Evolutionary conservation across 768 basidiomycete genomes (phyloP), one percentile per base, ranked within the genome.

Genomic region (Xerocomus spinulosus): DNA sequence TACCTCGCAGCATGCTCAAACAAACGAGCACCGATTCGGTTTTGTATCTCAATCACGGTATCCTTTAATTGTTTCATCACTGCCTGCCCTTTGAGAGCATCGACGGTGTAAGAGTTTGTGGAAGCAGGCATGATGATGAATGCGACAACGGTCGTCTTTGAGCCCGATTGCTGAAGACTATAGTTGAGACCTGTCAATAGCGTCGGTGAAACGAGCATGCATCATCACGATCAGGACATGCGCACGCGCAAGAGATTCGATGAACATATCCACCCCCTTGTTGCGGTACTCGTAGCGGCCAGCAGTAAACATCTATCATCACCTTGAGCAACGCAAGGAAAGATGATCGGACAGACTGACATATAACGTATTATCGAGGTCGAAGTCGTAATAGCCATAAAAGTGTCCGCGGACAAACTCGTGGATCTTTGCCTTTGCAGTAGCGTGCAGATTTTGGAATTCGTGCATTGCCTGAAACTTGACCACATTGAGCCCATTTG

Each of bases 381-480:
- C 92, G 62, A 98, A 97, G 64, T 98, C 89, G 68, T 91, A 92
- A 62, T 95, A 86, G 3, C 95, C 95, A 64, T 98, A 99, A 71
- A 99, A 99, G 66, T 99, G 96, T 13, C 96, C 96, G 34, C 92
- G 79, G 40, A 97, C 80, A 54, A 99, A 99, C 60, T 99, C 96
- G 72, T 97, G 87, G 64, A 99, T 98, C 73, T 99, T 99, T n/a
- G 85, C 83, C 68, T 98, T 99, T 45, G 87, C 78, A 2, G 83
- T 85, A 0, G 92, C 83, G 61, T 99, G 96, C 48, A 96, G 65
- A 67, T 98, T 97, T 66, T 93, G 92, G 73, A 97, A 97, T 67
- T 99, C 96, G 77, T 98, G 96, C 85, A 98, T 97, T 10, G 96
- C 95, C 58, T 92, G 89, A 72, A 98, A 99, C 69, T 99, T 99